Percentiles rank a stretch among this genome's conserved stretches.
phyloP scores from a whole-genome alignment of 2,329 filamentous ascomycete genomes.

The Pseudocercospora eumusae region DNA sequence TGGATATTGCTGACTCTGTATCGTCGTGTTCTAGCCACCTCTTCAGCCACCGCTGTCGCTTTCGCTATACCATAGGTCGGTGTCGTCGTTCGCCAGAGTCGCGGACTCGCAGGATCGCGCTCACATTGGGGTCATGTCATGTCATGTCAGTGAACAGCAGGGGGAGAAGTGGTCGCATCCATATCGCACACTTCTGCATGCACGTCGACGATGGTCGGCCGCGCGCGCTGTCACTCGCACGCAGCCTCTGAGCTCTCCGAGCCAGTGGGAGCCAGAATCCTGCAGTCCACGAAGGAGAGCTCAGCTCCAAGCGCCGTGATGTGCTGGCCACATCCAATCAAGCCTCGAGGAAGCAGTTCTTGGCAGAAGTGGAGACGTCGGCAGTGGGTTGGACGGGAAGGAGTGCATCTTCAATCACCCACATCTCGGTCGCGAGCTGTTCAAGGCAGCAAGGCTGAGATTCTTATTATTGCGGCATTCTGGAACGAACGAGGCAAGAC shows the following conservation, averaged over 20 bases:
- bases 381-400: background rate
- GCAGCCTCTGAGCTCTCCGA: slow-evolving; percentile 3
- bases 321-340: slow-evolving; percentile 9
- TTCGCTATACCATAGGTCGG: slow-evolving; percentile 3
- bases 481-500: background rate
- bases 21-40: slow-evolving; percentile 1
- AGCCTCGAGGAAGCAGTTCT: background rate
- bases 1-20: background rate
- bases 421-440: background rate
- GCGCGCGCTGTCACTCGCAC: slow-evolving; percentile 4
- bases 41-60: background rate
- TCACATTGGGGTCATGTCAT: slow-evolving; percentile 7
- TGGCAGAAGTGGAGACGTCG: background rate
- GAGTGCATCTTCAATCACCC: slow-evolving; percentile 1
- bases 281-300: slow-evolving; percentile 9
- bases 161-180: slow-evolving; percentile 8
- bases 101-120: slow-evolving; percentile 1
- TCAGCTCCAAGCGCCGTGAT: slow-evolving; percentile 9
- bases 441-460: background rate
- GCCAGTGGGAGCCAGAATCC: slow-evolving; percentile 6
- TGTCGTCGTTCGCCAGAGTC: slow-evolving; percentile 2
- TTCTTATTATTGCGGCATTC: background rate
- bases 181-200: slow-evolving; percentile 6
- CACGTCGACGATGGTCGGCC: background rate
- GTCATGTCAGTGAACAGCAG: background rate